Conservation (phyloP, 176 grass and related monocot genomes). For the Zoysia japonica region DNA sequence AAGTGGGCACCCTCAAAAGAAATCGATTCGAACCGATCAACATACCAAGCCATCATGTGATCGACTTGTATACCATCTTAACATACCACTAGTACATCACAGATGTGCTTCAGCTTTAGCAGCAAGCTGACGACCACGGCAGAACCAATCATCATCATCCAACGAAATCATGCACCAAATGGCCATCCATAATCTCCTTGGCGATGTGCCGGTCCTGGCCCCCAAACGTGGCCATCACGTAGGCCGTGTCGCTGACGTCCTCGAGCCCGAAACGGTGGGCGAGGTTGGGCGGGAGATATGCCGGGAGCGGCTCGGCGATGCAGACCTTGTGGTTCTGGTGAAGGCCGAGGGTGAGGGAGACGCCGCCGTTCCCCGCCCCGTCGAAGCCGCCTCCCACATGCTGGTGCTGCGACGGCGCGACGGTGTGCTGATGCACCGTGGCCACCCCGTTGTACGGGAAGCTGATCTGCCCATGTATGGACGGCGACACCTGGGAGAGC, state of each 20-base stretch:
- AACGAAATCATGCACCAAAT: slow-evolving; percentile 94
- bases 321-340: slow-evolving; percentile 77
- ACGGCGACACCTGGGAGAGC: slow-evolving; percentile 58
- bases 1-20: slow-evolving; percentile 43
- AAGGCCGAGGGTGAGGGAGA: slow-evolving; percentile 90
- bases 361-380: slow-evolving; percentile 37
- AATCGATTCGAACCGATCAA: slow-evolving; percentile 42
- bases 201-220: slow-evolving; percentile 57
- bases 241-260: slow-evolving; percentile 63
- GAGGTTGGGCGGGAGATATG: slow-evolving; percentile 54
- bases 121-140: neutral
- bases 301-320: slow-evolving; percentile 54
- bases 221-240: slow-evolving; percentile 35
- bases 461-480: slow-evolving; percentile 53
- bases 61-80: slow-evolving; percentile 59
- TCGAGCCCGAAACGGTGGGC: slow-evolving; percentile 85
- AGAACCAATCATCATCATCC: slow-evolving; percentile 44
- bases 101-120: slow-evolving; percentile 5
- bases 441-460: slow-evolving; percentile 54
- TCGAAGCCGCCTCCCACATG: slow-evolving; percentile 31
- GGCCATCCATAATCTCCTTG: slow-evolving; percentile 71
- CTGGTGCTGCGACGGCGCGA: slow-evolving; percentile 38
- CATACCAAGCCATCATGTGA: slow-evolving; percentile 35
- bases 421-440: slow-evolving; percentile 28
- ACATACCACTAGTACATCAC: slow-evolving; percentile 53